phyloP scores from a whole-genome alignment of 306 rosid species.

The Bauhinia variegata region DNA sequence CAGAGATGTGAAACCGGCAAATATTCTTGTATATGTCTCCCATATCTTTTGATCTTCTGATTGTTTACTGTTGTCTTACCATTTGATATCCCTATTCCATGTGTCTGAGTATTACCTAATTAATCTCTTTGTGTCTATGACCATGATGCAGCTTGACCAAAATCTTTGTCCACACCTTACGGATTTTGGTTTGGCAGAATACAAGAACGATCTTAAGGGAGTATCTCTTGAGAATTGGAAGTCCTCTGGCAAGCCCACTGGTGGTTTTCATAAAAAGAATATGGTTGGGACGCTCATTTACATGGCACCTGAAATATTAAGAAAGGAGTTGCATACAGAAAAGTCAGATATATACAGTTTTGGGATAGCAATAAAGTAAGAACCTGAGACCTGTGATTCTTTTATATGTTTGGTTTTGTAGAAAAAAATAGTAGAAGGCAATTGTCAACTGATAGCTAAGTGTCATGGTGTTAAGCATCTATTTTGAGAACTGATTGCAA shows the following conservation, averaged over 20 bases:
- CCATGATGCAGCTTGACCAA: constrained; percentile 72
- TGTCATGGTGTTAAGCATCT: constrained; percentile 18
- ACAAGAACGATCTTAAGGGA: constrained; percentile 64
- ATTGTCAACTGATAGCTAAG: background rate
- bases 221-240: constrained; percentile 77
- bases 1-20: constrained; percentile 97
- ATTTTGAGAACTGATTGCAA: background rate
- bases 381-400: constrained; percentile 21
- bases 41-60: constrained; percentile 37
- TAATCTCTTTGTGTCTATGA: constrained; percentile 26
- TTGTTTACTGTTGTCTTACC: constrained; percentile 2
- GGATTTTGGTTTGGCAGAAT: constrained; percentile 94
- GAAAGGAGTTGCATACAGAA: constrained; percentile 80
- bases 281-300: constrained; percentile 95
- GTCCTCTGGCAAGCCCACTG: constrained; percentile 92
- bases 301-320: constrained; percentile 96
- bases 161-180: constrained; percentile 73
- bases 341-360: constrained; percentile 92
- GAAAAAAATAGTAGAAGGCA: constrained; percentile 11
- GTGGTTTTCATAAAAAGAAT: constrained; percentile 90
- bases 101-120: constrained; percentile 23
- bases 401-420: constrained; percentile 5
- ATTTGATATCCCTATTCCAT: constrained; percentile 15
- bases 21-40: constrained; percentile 75
- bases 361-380: constrained; percentile 84